phyloP scores from a whole-genome alignment of 208 protist genomes.

The Dictyostelium gargantuum region DNA sequence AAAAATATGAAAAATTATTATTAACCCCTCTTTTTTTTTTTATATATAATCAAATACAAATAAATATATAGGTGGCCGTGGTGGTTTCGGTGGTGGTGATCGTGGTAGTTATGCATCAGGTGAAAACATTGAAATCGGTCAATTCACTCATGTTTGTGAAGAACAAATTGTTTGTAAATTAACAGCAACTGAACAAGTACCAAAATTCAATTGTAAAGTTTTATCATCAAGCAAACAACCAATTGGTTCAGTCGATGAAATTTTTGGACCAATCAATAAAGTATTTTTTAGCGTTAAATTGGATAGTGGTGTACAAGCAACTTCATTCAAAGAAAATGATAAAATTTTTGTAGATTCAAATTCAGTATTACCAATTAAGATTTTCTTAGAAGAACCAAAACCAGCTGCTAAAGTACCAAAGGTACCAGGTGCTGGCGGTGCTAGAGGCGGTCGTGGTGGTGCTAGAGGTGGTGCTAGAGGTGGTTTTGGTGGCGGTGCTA shows the following conservation, averaged over 20 bases:
- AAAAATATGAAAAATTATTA: too few relatives aligned
- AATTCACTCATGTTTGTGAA: slow-evolving; percentile 33
- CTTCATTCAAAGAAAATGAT: slow-evolving; percentile 52
- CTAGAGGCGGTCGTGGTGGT: not conserved
- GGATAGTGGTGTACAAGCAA: slow-evolving; percentile 43
- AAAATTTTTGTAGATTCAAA: slow-evolving; percentile 32
- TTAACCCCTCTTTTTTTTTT: too few relatives aligned
- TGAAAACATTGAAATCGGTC: slow-evolving; percentile 45
- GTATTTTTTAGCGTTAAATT: slow-evolving; percentile 63
- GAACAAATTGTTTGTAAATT: slow-evolving; percentile 54
- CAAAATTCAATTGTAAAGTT: slow-evolving; percentile 61
- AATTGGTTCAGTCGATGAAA: slow-evolving; percentile 44
- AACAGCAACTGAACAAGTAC: slow-evolving; percentile 9
- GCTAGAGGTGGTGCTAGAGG: not conserved
- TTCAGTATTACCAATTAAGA: slow-evolving; percentile 26
- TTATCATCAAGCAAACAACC: not conserved
- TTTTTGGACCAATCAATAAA: slow-evolving; percentile 59
- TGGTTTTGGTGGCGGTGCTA: not conserved
- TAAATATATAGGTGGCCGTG: not conserved
- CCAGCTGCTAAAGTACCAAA: not conserved
- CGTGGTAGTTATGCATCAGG: not conserved
- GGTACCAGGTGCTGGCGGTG: not conserved
- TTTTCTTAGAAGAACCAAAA: slow-evolving; percentile 52
- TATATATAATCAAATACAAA: not conserved
- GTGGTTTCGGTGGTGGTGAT: not conserved